A percentile compares a stretch with the other conserved stretches of the same genome.
Evolutionary conservation across 1,139 yeast genomes (phyloP).

Genomic region (Hyphopichia buzzinii): DNA sequence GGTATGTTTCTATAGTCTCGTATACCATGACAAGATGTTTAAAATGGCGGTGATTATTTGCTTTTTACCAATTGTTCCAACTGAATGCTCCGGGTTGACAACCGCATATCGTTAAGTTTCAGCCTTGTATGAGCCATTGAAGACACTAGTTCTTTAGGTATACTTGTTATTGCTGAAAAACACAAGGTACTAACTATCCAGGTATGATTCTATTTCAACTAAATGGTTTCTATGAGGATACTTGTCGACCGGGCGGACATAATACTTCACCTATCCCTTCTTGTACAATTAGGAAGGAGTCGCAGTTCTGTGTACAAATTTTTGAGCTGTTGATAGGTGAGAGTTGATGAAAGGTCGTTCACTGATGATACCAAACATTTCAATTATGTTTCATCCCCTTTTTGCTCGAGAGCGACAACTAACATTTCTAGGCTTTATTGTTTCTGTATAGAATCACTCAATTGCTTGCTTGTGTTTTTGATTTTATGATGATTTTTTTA

Average conservation of each 20-base stretch:
- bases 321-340: constrained; percentile 50
- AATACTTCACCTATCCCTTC: constrained; percentile 48
- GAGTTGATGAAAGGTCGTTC: constrained; percentile 69
- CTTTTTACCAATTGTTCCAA: constrained; percentile 78
- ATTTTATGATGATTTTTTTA: constrained; percentile 49
- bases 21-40: background rate
- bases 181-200: constrained; percentile 18
- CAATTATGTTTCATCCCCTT: background rate
- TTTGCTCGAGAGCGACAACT: constrained; percentile 6
- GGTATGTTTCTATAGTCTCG: constrained; percentile 14
- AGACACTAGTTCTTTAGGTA: too few relatives aligned
- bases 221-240: constrained; percentile 49
- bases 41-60: constrained; percentile 64
- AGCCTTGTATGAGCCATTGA: constrained; percentile 76
- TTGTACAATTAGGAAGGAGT: constrained; percentile 54
- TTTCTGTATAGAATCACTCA: constrained; percentile 8
- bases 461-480: constrained; percentile 6
- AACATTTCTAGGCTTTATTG: constrained; percentile 13
- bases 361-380: constrained; percentile 22
- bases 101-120: constrained; percentile 79
- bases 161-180: too few relatives aligned
- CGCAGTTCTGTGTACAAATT: constrained; percentile 68
- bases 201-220: constrained; percentile 20
- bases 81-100: constrained; percentile 75
- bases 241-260: constrained; percentile 84